Percentiles rank a stretch among this genome's conserved stretches.
These are phyloP conservation scores for Cupressus sempervirens DNA, from an alignment of 75 land plant species.

Conservation along the genomic window DNA sequence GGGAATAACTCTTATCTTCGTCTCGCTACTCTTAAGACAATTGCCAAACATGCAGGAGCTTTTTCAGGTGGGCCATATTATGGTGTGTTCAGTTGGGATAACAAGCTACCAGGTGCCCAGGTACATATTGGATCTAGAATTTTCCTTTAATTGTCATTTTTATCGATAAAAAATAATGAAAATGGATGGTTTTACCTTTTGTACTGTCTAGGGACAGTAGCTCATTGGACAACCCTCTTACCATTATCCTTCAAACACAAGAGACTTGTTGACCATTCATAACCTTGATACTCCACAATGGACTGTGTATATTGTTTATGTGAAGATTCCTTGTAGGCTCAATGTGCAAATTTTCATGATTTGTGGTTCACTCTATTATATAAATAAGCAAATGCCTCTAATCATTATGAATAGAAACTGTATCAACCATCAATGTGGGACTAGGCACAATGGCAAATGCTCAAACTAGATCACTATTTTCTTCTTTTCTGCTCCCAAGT, in stretches of 20 bases:
- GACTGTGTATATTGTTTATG: background rate
- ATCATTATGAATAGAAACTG: background rate
- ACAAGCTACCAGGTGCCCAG: slow-evolving; percentile 82
- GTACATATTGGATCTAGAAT: slow-evolving; percentile 14
- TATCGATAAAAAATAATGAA: no score
- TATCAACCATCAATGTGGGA: background rate
- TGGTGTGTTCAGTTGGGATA: slow-evolving; percentile 79
- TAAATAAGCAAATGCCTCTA: background rate
- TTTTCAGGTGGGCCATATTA: slow-evolving; percentile 30
- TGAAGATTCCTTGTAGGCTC: background rate
- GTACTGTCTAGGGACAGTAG: background rate
- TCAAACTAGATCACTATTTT: no score
- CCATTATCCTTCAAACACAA: no score
- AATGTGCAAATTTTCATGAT: background rate
- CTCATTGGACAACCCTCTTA: background rate
- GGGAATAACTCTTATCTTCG: slow-evolving; percentile 60
- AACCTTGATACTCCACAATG: background rate
- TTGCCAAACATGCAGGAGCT: slow-evolving; percentile 61
- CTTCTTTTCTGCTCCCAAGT: no score
- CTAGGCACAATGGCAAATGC: no score
- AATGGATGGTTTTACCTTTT: no score
- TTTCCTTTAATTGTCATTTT: background rate
- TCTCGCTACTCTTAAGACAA: slow-evolving; percentile 42
- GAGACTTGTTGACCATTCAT: background rate
- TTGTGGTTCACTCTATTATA: background rate